Conservation (phyloP, 2,329 filamentous ascomycete species). For the Geosmithia flava region DNA sequence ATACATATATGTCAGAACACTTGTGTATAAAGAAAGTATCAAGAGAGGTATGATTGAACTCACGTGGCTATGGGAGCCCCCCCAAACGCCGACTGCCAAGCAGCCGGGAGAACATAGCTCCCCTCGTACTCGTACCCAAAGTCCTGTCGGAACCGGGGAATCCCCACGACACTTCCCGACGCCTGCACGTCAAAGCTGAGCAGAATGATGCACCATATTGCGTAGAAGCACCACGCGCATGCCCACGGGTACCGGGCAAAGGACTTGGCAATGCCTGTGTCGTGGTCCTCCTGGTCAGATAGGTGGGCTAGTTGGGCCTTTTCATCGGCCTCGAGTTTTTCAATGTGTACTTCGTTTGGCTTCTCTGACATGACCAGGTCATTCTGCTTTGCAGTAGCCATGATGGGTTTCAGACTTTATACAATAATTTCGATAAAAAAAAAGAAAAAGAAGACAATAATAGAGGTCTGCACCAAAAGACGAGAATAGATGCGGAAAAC, state of each 20-base stretch:
- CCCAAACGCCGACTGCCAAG: slow-evolving; percentile 31
- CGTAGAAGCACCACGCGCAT: slow-evolving; percentile 22
- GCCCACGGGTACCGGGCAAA: slow-evolving; percentile 12
- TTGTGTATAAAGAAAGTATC: not conserved
- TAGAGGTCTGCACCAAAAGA: not conserved
- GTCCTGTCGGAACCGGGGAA: slow-evolving; percentile 30
- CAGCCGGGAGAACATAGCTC: slow-evolving; percentile 23
- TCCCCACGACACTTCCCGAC: slow-evolving; percentile 24
- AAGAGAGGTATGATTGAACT: slow-evolving; percentile 2
- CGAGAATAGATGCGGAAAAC: not conserved
- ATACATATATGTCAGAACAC: not conserved
- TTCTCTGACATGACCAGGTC: not conserved
- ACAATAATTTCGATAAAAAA: not conserved
- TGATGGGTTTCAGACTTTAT: not conserved
- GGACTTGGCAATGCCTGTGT: slow-evolving; percentile 8
- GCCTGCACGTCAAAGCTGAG: slow-evolving; percentile 28
- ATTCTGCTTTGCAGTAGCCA: not conserved
- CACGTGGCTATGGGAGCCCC: slow-evolving; percentile 25
- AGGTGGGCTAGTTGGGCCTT: slow-evolving; percentile 6
- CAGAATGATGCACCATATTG: slow-evolving; percentile 24
- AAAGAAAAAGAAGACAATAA: not conserved
- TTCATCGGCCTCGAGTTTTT: not conserved
- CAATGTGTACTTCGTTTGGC: not conserved
- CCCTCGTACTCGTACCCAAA: slow-evolving; percentile 23
- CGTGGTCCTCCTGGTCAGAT: slow-evolving; percentile 14